Conservation (phyloP, 768 basidiomycete genomes). For the Hygrocybe punicea region DNA sequence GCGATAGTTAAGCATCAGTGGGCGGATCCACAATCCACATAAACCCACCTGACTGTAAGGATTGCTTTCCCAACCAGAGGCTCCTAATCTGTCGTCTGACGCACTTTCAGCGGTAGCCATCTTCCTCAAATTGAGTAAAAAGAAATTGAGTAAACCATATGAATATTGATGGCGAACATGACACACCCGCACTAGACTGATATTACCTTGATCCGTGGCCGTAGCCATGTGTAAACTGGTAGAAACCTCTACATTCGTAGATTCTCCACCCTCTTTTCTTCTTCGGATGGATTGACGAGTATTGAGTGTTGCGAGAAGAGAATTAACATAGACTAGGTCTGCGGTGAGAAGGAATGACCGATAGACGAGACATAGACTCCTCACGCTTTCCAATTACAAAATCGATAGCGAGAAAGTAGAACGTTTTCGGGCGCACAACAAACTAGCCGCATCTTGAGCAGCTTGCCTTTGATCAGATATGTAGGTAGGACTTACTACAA, state of each 20-base stretch:
- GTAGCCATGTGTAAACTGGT: conserved; percentile 35
- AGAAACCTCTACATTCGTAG: conserved; percentile 28
- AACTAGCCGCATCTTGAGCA: conserved; percentile 28
- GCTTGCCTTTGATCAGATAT: not conserved
- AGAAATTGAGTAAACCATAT: not conserved
- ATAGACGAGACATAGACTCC: conserved; percentile 7
- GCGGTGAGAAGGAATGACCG: not conserved
- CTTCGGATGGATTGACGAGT: conserved; percentile 36
- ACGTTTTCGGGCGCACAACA: conserved; percentile 38
- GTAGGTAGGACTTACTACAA: conserved; percentile 27
- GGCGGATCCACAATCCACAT: no score
- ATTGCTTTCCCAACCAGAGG: not conserved
- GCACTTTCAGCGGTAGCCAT: not conserved
- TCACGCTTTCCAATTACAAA: conserved; percentile 51
- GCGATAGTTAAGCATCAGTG: no score
- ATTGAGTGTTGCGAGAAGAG: conserved; percentile 45
- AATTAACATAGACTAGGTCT: conserved; percentile 45
- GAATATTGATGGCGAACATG: not conserved
- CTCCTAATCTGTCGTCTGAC: not conserved
- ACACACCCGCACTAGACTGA: not conserved
- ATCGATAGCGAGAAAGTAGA: conserved; percentile 49
- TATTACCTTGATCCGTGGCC: conserved; percentile 2
- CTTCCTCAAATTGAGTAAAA: not conserved
- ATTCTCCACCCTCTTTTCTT: conserved; percentile 15
- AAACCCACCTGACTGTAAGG: not conserved